phyloP scores from a whole-genome alignment of 768 basidiomycete genomes.

The Cystobasidiopsis lactophilus region DNA sequence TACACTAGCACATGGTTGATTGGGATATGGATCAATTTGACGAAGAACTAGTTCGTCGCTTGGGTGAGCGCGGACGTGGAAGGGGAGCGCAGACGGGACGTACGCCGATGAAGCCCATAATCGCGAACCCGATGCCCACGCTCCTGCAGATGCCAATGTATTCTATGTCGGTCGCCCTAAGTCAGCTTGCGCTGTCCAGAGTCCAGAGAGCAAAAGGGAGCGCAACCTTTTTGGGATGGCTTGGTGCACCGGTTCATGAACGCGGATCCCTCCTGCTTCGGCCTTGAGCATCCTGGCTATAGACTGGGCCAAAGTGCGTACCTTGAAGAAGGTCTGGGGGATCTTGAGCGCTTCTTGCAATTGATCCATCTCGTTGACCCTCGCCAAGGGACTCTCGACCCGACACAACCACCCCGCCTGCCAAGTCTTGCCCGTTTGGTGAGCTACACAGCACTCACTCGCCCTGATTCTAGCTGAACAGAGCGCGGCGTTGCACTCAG shows the following conservation, averaged over 20 bases:
- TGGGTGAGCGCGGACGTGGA: constrained; percentile 27
- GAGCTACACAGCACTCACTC: too few relatives aligned
- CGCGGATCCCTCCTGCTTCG: constrained; percentile 28
- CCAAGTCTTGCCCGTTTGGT: too few relatives aligned
- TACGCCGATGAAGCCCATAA: constrained; percentile 96
- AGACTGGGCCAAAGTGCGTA: constrained; percentile 8
- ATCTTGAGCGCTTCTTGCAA: constrained; percentile 72
- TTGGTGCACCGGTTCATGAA: constrained; percentile 95
- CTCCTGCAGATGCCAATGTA: constrained; percentile 87
- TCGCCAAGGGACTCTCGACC: too few relatives aligned
- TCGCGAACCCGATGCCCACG: constrained; percentile 86
- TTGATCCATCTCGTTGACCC: constrained; percentile 5
- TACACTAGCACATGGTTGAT: constrained; percentile 21
- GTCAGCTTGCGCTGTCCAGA: neutral
- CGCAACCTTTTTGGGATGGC: constrained; percentile 74
- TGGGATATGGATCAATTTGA: constrained; percentile 20
- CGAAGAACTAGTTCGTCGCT: constrained; percentile 1
- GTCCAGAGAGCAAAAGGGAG: neutral
- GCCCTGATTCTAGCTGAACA: too few relatives aligned
- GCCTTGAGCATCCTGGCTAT: neutral
- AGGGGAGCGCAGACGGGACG: constrained; percentile 93
- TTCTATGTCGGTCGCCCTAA: constrained; percentile 34
- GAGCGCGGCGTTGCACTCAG: too few relatives aligned
- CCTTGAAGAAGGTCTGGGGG: constrained; percentile 73
- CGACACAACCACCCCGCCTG: too few relatives aligned